Percentiles rank a stretch among this genome's conserved stretches.
Conservation (phyloP, 306 rosid genomes). For the Cucumis hystrix region DNA sequence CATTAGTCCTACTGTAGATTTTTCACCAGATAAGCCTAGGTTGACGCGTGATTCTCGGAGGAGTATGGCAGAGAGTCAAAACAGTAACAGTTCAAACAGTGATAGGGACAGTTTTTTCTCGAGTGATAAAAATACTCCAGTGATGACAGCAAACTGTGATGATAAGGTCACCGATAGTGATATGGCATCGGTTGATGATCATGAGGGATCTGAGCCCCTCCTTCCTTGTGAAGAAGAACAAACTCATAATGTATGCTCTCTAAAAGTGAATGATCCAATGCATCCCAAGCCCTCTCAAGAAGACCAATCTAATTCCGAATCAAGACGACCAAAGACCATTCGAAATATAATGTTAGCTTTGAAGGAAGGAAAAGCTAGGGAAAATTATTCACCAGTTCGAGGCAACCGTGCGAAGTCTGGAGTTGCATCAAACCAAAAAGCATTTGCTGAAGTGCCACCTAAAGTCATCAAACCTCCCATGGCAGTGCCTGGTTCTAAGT, state of each 20-base stretch:
- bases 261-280: slow-evolving; percentile 32
- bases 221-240: slow-evolving; percentile 35
- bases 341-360: slow-evolving; percentile 73
- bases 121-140: slow-evolving; percentile 45
- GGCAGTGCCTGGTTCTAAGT: slow-evolving; percentile 35
- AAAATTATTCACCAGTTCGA: slow-evolving; percentile 76
- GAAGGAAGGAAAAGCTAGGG: slow-evolving; percentile 74
- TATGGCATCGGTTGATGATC: slow-evolving; percentile 47
- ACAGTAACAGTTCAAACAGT: slow-evolving; percentile 69
- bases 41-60: slow-evolving; percentile 34
- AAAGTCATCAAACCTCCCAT: slow-evolving; percentile 57
- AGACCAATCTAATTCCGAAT: slow-evolving; percentile 46
- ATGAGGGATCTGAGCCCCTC: slow-evolving; percentile 42
- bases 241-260: slow-evolving; percentile 20
- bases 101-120: slow-evolving; percentile 76
- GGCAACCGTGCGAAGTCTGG: slow-evolving; percentile 41
- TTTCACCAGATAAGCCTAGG: slow-evolving; percentile 52
- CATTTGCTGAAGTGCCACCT: slow-evolving; percentile 37
- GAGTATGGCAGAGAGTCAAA: slow-evolving; percentile 84
- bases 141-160: slow-evolving; percentile 19
- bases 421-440: slow-evolving; percentile 34
- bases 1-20: slow-evolving; percentile 30
- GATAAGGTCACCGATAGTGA: slow-evolving; percentile 42
- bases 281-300: slow-evolving; percentile 27
- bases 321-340: slow-evolving; percentile 64